These are phyloP conservation scores for Beta macrorhiza DNA, from an alignment of 179 eudicot species.

Conservation along the genomic window DNA sequence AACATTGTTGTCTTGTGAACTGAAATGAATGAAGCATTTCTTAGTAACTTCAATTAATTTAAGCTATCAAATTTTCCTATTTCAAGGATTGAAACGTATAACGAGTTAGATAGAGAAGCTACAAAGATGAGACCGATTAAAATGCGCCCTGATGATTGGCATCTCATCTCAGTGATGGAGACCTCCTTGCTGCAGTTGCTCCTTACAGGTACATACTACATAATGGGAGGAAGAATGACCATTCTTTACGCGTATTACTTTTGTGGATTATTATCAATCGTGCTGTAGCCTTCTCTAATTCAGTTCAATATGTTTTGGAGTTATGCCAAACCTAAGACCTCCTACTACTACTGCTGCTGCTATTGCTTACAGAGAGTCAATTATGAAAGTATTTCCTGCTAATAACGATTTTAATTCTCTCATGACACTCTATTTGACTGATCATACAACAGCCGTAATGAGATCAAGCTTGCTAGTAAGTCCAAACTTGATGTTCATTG, in stretches of 20 bases:
- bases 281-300: conserved; percentile 5
- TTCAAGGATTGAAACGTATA: conserved; percentile 26
- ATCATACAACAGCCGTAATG: conserved; percentile 57
- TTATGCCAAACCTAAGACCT: conserved; percentile 93
- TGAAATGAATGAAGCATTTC: too few relatives aligned
- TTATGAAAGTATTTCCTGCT: conserved; percentile 66
- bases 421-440: conserved; percentile 97
- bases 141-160: conserved; percentile 98
- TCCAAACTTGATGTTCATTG: conserved; percentile 13
- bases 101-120: conserved; percentile 21
- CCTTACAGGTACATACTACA: conserved; percentile 67
- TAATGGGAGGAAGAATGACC: background rate
- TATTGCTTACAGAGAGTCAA: conserved; percentile 67
- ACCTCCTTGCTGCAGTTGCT: conserved; percentile 79
- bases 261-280: conserved; percentile 1
- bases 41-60: conserved; percentile 7
- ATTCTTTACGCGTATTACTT: background rate
- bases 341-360: conserved; percentile 77
- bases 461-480: conserved; percentile 93
- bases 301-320: conserved; percentile 35
- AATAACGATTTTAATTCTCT: conserved; percentile 69
- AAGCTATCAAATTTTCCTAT: conserved; percentile 39
- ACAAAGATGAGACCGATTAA: conserved; percentile 63
- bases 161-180: conserved; percentile 92
- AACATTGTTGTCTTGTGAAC: too few relatives aligned